Conservation (phyloP, 2,329 filamentous ascomycete species). For the Ceratocystis cacaofunesta region DNA sequence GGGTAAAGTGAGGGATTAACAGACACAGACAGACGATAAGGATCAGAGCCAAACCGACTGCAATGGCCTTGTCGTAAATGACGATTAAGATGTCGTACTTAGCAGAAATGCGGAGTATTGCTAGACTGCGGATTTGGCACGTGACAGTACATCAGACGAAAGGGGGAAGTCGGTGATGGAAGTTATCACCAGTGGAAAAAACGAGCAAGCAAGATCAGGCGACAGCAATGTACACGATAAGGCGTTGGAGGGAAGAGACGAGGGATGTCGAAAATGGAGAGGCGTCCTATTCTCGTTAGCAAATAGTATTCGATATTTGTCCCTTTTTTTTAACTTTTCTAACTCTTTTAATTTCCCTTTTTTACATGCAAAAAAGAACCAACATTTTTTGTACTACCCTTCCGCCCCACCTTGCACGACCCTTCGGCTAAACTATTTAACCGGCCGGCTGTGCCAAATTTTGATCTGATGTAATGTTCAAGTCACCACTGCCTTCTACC, state of each 20-base stretch:
- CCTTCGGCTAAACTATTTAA: constrained; percentile 12
- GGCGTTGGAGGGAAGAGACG: too few species aligned
- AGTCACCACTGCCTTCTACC: constrained; percentile 5
- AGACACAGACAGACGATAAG: too few species aligned
- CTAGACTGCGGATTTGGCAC: neutral
- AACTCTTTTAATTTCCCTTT: neutral
- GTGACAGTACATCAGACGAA: neutral
- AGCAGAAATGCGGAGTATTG: neutral
- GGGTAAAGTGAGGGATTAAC: too few species aligned
- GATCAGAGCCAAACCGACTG: neutral
- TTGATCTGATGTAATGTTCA: constrained; percentile 8
- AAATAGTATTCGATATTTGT: neutral
- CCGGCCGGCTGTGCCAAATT: constrained; percentile 9
- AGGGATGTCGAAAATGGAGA: too few species aligned
- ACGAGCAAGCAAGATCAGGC: neutral
- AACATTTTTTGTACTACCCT: neutral
- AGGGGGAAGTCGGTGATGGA: neutral
- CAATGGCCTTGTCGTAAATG: neutral
- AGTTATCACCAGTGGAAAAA: neutral
- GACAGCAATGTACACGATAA: too few species aligned
- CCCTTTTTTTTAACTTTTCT: neutral
- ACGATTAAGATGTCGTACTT: too few species aligned
- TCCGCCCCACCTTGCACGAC: constrained; percentile 6
- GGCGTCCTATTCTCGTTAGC: neutral
- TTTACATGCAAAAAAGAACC: neutral